phyloP scores from a whole-genome alignment of 805 yeast genomes.

The Nakazawaea pomicola region DNA sequence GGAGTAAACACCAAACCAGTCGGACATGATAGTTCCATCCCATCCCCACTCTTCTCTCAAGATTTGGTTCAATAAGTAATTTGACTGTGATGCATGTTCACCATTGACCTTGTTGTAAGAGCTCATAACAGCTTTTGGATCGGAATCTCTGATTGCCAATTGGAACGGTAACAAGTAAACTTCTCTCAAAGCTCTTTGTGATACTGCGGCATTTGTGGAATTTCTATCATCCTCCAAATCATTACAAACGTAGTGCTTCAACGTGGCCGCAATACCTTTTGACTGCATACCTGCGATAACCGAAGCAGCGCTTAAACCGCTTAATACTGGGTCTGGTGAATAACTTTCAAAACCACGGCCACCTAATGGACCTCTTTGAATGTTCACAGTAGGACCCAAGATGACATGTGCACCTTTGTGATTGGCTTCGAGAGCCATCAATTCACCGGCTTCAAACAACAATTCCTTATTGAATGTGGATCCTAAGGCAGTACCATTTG shows the following conservation, averaged over 20 bases:
- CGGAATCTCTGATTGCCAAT: slow-evolving; percentile 32
- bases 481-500: slow-evolving; percentile 58
- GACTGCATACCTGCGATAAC: slow-evolving; percentile 35
- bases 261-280: slow-evolving; percentile 32
- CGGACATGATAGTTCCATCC: slow-evolving; percentile 36
- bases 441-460: slow-evolving; percentile 41
- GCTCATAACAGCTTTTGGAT: slow-evolving; percentile 36
- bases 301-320: slow-evolving; percentile 31
- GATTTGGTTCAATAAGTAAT: slow-evolving; percentile 28
- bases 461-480: slow-evolving; percentile 50
- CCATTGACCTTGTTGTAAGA: slow-evolving; percentile 39
- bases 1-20: slow-evolving; percentile 39
- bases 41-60: slow-evolving; percentile 36
- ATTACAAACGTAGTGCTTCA: slow-evolving; percentile 39
- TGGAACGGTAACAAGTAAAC: slow-evolving; percentile 40
- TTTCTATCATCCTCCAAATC: slow-evolving; percentile 36
- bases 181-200: slow-evolving; percentile 40
- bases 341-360: slow-evolving; percentile 60
- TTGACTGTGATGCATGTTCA: slow-evolving; percentile 33
- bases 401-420: slow-evolving; percentile 48
- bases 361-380: slow-evolving; percentile 35
- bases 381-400: slow-evolving; percentile 38
- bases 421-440: slow-evolving; percentile 51
- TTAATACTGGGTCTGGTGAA: slow-evolving; percentile 54
- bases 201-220: slow-evolving; percentile 30